Conservation (phyloP, 1,139 yeast genomes). For the Tardiomyces blankii region DNA sequence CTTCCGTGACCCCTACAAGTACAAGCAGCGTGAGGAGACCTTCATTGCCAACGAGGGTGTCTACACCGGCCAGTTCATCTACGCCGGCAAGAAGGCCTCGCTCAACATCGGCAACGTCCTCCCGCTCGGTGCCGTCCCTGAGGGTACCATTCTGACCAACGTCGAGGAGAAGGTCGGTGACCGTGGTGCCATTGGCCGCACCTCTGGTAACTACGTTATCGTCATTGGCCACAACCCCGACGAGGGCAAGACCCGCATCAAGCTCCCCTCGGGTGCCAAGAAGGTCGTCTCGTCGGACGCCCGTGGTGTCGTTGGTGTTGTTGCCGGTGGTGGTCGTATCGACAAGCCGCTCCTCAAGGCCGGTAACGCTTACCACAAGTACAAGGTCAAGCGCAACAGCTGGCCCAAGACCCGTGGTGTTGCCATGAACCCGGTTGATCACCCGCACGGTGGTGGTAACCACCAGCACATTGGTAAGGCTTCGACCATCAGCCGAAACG, state of each 20-base stretch:
- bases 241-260: slow-evolving; percentile 97
- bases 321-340: slow-evolving; percentile 99
- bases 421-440: slow-evolving; percentile 99
- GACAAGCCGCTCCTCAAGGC: slow-evolving; percentile 99
- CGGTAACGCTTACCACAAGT: slow-evolving; percentile 99
- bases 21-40: slow-evolving; percentile 95
- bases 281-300: slow-evolving; percentile 90
- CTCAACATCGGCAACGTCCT: slow-evolving; percentile 95
- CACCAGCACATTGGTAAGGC: slow-evolving; percentile 99
- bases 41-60: slow-evolving; percentile 99
- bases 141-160: slow-evolving; percentile 98
- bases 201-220: slow-evolving; percentile 98
- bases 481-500: slow-evolving; percentile 98
- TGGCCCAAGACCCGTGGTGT: slow-evolving; percentile 99
- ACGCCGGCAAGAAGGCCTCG: slow-evolving; percentile 98
- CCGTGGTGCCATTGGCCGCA: slow-evolving; percentile 99
- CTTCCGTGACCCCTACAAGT: slow-evolving; percentile 99
- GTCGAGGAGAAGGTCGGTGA: slow-evolving; percentile 99
- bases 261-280: slow-evolving; percentile 99
- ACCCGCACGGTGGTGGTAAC: slow-evolving; percentile 99
- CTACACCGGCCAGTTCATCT: slow-evolving; percentile 97
- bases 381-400: slow-evolving; percentile 97
- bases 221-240: slow-evolving; percentile 99
- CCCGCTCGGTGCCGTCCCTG: slow-evolving; percentile 96
- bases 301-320: slow-evolving; percentile 99